Evolutionary conservation across 2,329 filamentous ascomycete species (phyloP).

Genomic region (Cercospora canescens): DNA sequence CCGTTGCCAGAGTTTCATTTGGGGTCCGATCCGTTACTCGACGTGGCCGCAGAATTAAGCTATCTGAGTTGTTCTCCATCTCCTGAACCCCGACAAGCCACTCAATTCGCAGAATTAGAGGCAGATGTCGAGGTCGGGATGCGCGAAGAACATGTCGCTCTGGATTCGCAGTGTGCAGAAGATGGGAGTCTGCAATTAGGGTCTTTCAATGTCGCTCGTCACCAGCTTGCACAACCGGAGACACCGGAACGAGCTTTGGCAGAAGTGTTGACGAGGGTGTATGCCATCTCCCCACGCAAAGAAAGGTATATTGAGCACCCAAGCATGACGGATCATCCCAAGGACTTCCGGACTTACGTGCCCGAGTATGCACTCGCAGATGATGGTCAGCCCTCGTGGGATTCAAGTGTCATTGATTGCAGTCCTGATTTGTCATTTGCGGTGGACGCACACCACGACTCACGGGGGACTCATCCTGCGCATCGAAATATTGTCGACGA

Average conservation of each 20-base stretch:
- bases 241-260: not conserved
- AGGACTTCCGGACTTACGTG: not conserved
- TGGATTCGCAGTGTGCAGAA: not conserved
- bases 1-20: constrained; percentile 12
- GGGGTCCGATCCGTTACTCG: constrained; percentile 1
- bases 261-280: not conserved
- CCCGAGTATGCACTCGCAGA: not conserved
- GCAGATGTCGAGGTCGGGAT: constrained; percentile 3
- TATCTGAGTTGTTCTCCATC: not conserved
- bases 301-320: not conserved
- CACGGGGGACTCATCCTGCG: not conserved
- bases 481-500: not conserved
- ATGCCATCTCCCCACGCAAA: not conserved
- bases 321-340: not conserved
- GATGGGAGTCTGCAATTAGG: not conserved
- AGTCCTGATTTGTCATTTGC: not conserved
- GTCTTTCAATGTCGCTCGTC: not conserved
- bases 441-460: not conserved
- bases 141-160: not conserved
- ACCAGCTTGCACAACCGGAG: not conserved
- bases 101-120: constrained; percentile 15
- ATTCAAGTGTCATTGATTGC: not conserved
- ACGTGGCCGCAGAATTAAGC: not conserved
- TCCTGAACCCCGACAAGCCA: constrained; percentile 5
- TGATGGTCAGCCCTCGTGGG: not conserved